Conservation (phyloP, 495 filamentous ascomycete genomes). For the Bathelium albidoporum region DNA sequence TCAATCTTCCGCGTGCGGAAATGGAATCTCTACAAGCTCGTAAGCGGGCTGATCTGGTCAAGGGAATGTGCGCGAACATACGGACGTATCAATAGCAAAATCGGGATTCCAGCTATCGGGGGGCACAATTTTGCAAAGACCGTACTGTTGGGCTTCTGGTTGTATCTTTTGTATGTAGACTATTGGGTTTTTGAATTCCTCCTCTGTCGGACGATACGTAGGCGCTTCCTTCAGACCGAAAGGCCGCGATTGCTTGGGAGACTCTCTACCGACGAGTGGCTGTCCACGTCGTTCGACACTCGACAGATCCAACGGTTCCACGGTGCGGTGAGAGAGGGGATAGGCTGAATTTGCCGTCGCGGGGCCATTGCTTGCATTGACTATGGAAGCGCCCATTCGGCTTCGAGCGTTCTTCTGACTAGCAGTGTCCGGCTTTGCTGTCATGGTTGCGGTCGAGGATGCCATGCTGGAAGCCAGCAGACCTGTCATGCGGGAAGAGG, state of each 20-base stretch:
- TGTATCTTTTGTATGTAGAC: constrained; percentile 85
- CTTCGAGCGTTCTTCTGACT: constrained; percentile 2
- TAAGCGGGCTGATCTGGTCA: neutral
- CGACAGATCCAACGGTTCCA: constrained; percentile 67
- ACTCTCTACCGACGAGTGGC: constrained; percentile 62
- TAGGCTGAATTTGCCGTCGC: neutral
- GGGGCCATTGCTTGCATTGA: neutral
- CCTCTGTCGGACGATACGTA: constrained; percentile 78
- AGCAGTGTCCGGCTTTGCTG: constrained; percentile 3
- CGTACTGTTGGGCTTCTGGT: constrained; percentile 73
- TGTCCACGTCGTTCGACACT: constrained; percentile 88
- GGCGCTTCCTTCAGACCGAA: constrained; percentile 85
- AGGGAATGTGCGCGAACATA: constrained; percentile 35
- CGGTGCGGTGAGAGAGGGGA: constrained; percentile 18
- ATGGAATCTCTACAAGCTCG: constrained; percentile 69
- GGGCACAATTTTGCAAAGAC: constrained; percentile 89
- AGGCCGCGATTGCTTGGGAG: constrained; percentile 61
- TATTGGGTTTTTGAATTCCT: constrained; percentile 90
- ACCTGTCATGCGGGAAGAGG: neutral
- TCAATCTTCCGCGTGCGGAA: constrained; percentile 96
- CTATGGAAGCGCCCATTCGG: constrained; percentile 2
- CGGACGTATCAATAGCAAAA: constrained; percentile 96
- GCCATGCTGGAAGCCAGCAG: neutral
- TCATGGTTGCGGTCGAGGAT: neutral
- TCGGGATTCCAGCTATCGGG: constrained; percentile 87